A percentile compares a stretch with the other conserved stretches of the same genome.
These are phyloP conservation scores for Trametes maxima DNA, from an alignment of 768 basidiomycete species.

Conservation along the genomic window DNA sequence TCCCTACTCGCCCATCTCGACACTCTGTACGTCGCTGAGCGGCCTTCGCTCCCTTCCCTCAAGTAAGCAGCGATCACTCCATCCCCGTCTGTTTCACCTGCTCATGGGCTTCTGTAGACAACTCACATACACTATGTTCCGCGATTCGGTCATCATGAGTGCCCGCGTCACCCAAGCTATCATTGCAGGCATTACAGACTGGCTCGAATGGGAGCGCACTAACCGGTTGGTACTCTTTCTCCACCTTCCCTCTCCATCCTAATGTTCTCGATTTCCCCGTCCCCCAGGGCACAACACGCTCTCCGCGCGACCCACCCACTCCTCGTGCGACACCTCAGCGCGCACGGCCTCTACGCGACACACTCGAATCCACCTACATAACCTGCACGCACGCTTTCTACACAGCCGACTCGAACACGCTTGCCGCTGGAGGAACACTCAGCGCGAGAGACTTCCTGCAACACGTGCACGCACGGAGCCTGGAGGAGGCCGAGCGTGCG, in stretches of 20 bases:
- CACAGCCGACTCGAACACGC: slow-evolving; percentile 46
- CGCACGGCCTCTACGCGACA: slow-evolving; percentile 56
- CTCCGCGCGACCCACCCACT: slow-evolving; percentile 45
- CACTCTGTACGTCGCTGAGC: slow-evolving; percentile 56
- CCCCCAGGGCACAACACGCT: slow-evolving; percentile 40
- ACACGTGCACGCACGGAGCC: slow-evolving; percentile 46
- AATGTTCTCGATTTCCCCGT: background rate
- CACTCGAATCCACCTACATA: slow-evolving; percentile 61
- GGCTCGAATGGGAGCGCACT: slow-evolving; percentile 59
- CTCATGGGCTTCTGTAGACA: slow-evolving; percentile 33
- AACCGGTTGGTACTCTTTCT: slow-evolving; percentile 35
- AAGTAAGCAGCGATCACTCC: slow-evolving; percentile 41
- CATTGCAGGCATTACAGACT: slow-evolving; percentile 46
- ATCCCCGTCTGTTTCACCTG: too few relatives aligned
- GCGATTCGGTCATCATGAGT: slow-evolving; percentile 52
- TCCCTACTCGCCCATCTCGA: slow-evolving; percentile 75
- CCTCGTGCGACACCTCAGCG: slow-evolving; percentile 58
- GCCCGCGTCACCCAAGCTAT: slow-evolving; percentile 46
- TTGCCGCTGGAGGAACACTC: slow-evolving; percentile 40
- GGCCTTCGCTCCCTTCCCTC: slow-evolving; percentile 42
- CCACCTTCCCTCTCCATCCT: background rate
- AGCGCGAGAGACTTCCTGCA: slow-evolving; percentile 57
- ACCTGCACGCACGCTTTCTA: slow-evolving; percentile 57
- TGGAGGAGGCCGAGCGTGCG: slow-evolving; percentile 61
- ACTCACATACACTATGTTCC: slow-evolving; percentile 60